phyloP scores from a whole-genome alignment of 768 basidiomycete genomes.

The Leucosporidium creatinivorum region DNA sequence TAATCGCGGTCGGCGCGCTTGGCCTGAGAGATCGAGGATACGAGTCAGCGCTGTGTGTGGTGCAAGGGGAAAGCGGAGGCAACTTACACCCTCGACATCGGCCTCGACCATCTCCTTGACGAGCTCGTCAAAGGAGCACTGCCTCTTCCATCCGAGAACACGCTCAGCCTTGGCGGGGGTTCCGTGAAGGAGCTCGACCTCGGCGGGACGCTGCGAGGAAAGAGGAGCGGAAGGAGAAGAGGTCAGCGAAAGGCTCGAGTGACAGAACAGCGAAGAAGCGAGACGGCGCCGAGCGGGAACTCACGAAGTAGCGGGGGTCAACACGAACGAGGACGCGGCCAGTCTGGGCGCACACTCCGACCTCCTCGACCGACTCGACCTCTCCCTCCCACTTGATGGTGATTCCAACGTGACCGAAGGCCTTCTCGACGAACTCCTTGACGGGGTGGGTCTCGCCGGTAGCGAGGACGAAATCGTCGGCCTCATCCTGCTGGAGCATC shows the following conservation, averaged over 20 bases:
- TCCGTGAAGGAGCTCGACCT: slow-evolving; percentile 66
- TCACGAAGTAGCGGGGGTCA: slow-evolving; percentile 81
- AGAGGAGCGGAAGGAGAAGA: too few species aligned
- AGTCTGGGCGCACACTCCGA: slow-evolving; percentile 63
- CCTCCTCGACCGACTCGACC: slow-evolving; percentile 57
- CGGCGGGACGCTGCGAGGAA: slow-evolving; percentile 27
- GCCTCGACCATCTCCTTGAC: slow-evolving; percentile 87
- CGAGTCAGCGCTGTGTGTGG: not conserved
- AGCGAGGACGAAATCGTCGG: slow-evolving; percentile 89
- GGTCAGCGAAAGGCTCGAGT: too few species aligned
- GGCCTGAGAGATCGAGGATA: slow-evolving; percentile 9
- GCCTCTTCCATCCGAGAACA: slow-evolving; percentile 77
- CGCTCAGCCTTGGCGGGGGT: slow-evolving; percentile 85
- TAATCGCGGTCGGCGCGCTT: slow-evolving; percentile 30
- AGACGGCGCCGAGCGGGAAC: too few species aligned
- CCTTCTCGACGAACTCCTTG: slow-evolving; percentile 81
- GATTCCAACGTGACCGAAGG: slow-evolving; percentile 66
- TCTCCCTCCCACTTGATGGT: slow-evolving; percentile 64
- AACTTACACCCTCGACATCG: slow-evolving; percentile 54
- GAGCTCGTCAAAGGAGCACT: slow-evolving; percentile 71
- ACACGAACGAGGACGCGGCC: slow-evolving; percentile 71
- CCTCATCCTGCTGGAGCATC: slow-evolving; percentile 76
- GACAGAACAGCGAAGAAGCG: too few species aligned
- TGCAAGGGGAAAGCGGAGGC: not conserved
- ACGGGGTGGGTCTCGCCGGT: slow-evolving; percentile 95